Conservation (phyloP, 345 rosid genomes). For the Bruguiera gymnorhiza region DNA sequence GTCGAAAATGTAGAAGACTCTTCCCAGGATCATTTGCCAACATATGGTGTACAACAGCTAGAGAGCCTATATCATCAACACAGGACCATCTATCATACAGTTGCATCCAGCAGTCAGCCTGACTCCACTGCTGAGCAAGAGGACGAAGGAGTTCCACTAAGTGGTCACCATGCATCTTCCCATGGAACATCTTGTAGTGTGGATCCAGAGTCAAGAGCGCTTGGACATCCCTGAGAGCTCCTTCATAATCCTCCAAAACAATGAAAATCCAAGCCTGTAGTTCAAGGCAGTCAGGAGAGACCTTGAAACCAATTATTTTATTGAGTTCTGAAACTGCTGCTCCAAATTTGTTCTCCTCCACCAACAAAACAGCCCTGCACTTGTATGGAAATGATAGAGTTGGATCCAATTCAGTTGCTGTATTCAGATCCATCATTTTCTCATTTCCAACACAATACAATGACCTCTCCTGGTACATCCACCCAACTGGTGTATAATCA, state of each 20-base stretch:
- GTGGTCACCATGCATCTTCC: neutral
- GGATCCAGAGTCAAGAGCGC: neutral
- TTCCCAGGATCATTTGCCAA: constrained; percentile 3
- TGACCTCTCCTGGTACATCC: constrained; percentile 1
- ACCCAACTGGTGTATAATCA: neutral
- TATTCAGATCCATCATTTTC: neutral
- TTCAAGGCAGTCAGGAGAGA: constrained; percentile 1
- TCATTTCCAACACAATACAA: constrained; percentile 1
- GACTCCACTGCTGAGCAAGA: constrained; percentile 5
- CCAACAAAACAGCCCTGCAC: neutral
- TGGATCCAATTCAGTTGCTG: neutral
- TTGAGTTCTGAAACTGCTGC: constrained; percentile 3
- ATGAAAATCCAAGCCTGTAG: neutral
- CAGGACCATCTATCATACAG: constrained; percentile 7
- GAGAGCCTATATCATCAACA: constrained; percentile 10
- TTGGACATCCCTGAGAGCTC: constrained; percentile 1
- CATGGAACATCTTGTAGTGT: neutral
- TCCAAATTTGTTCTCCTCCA: constrained; percentile 1
- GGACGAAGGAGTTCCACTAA: neutral
- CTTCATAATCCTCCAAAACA: neutral
- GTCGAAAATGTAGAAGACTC: neutral
- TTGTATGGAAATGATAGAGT: neutral
- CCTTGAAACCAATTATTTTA: constrained; percentile 5
- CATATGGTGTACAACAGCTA: constrained; percentile 7
- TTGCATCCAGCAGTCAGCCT: constrained; percentile 6